These are phyloP conservation scores for Calycina herbarum DNA, from an alignment of 2,329 filamentous ascomycete genomes.

Conservation along the genomic window DNA sequence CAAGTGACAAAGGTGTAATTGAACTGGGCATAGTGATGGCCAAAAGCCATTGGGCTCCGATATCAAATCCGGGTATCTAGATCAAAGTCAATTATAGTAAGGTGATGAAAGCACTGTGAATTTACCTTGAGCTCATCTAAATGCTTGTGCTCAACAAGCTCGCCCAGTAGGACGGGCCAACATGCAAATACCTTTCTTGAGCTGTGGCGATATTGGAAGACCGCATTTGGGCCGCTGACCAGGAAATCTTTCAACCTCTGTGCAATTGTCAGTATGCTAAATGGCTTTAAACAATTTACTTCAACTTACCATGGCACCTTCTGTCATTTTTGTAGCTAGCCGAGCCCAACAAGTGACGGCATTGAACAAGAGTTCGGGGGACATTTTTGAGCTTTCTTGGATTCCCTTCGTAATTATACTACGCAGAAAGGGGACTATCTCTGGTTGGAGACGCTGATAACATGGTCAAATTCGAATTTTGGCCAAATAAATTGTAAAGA, in stretches of 20 bases:
- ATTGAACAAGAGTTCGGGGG: conserved; percentile 12
- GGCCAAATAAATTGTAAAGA: not conserved
- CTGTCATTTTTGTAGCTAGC: conserved; percentile 24
- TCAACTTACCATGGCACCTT: conserved; percentile 25
- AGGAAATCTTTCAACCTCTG: conserved; percentile 29
- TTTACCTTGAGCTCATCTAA: conserved; percentile 43
- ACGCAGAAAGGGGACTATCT: conserved; percentile 21
- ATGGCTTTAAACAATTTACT: not conserved
- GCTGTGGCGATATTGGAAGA: conserved; percentile 41
- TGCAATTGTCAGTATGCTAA: conserved; percentile 15
- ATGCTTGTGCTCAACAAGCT: conserved; percentile 47
- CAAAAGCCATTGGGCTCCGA: conserved; percentile 54
- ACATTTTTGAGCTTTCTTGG: conserved; percentile 11
- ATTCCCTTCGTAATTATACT: conserved; percentile 19
- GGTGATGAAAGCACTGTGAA: not conserved
- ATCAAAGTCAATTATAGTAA: conserved; percentile 29
- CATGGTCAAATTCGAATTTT: not conserved
- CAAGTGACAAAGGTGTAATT: conserved; percentile 50
- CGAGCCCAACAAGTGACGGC: conserved; percentile 26
- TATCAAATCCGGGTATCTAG: conserved; percentile 39
- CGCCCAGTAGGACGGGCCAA: conserved; percentile 52
- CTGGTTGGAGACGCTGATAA: conserved; percentile 29
- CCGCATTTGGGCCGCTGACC: conserved; percentile 27
- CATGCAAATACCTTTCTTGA: conserved; percentile 51
- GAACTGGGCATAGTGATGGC: conserved; percentile 51